Evolutionary conservation across 2,329 filamentous ascomycete genomes (phyloP), one percentile per base, ranked within the genome.

Genomic region (Nannizziopsis barbatae): DNA sequence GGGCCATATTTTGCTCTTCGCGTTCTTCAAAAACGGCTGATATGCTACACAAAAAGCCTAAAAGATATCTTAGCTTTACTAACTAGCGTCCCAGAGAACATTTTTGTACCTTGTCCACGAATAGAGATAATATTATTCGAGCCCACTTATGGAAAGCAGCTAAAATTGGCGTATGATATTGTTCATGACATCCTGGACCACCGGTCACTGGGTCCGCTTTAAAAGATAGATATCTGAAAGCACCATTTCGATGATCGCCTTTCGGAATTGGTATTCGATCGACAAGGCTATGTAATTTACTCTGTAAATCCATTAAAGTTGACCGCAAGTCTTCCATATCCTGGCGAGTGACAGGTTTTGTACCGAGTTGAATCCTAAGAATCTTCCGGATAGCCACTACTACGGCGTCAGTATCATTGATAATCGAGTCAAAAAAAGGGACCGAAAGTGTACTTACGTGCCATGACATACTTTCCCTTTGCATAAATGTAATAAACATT

Each of bases 21-120:
- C 66, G 48, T 72, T 72, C 52, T 72, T 72, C 12, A 73, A 56
- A 37, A 72, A 72, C 6, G 70, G 69, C 49, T 71, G 69, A 52
- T 72, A 73, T 17, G 68, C 67, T 44, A 72, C 66, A 50, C 69
- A 71, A 43, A 67, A 70, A 5, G 67, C 66, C 65, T 68, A n/a
- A 8, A 6, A 20, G 14, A 10, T 11, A 32, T 61, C 15, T 61
- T 48, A 11, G 20, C 44, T 5, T 47, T 20, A 15, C 20, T 10
- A 3, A 2, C 22, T 12, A 0, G 2, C n/a, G 4, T 3, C n/a
- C 27, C n/a, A 8, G 17, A 41, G 5, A 14, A 22, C 42, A 20
- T 31, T 5, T n/a, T 44, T 14, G 20, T 27, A 71, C 62, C 57
- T 71, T 71, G 45, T 72, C 66, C 32, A 68, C 65, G 38, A 69